Percentiles rank a stretch among this genome's conserved stretches.
Conservation (phyloP, 1,139 yeast genomes). For the Candida neerlandica region DNA sequence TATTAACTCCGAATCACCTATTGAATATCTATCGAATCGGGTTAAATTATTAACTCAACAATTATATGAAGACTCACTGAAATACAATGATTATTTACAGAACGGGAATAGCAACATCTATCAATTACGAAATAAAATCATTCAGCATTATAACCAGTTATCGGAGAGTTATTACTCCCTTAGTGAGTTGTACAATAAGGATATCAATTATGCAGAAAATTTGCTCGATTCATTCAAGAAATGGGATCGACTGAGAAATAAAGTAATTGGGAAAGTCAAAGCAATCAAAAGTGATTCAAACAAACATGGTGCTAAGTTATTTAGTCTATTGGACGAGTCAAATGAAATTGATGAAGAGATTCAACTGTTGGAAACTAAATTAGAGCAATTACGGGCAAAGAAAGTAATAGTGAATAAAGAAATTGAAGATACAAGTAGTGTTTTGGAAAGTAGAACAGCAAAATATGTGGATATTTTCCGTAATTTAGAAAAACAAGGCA, state of each 20-base stretch:
- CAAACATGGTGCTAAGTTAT: constrained; percentile 49
- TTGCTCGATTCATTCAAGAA: constrained; percentile 38
- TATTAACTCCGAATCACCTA: constrained; percentile 13
- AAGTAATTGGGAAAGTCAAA: constrained; percentile 37
- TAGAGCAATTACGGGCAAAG: constrained; percentile 39
- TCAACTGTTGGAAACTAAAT: constrained; percentile 37
- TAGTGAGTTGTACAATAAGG: constrained; percentile 50
- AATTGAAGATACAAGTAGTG: constrained; percentile 53
- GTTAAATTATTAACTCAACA: constrained; percentile 11
- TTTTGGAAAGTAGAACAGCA: constrained; percentile 53
- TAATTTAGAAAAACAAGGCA: constrained; percentile 44
- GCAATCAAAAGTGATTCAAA: constrained; percentile 45
- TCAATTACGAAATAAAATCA: constrained; percentile 29
- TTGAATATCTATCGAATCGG: constrained; percentile 17
- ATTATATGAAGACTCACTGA: constrained; percentile 10
- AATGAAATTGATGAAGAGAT: constrained; percentile 45
- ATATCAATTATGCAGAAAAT: constrained; percentile 29
- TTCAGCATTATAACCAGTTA: constrained; percentile 34
- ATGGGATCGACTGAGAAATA: constrained; percentile 48
- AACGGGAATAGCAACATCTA: constrained; percentile 37
- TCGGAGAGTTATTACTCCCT: constrained; percentile 49
- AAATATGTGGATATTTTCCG: constrained; percentile 44
- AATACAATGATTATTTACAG: constrained; percentile 20
- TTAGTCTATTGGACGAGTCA: constrained; percentile 37
- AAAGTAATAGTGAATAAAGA: constrained; percentile 42